Evolutionary conservation across 2,329 filamentous ascomycete genomes (phyloP).

Genomic region (Colletotrichum liriopes): DNA sequence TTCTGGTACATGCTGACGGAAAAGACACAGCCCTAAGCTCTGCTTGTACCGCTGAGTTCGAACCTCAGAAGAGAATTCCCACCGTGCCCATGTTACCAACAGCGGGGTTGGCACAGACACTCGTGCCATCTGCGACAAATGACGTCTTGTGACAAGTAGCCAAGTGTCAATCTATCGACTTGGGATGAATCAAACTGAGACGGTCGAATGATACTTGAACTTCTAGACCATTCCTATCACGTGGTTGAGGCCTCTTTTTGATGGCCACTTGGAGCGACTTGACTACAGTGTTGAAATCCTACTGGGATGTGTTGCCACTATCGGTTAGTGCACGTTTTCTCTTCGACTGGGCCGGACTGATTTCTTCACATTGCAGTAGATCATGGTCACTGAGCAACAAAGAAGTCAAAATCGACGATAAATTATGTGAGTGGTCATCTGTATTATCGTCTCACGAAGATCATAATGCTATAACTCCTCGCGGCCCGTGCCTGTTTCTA

Average conservation of each 20-base stretch:
- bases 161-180: constrained; percentile 26
- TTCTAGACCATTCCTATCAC: not conserved
- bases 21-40: not conserved
- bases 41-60: not conserved
- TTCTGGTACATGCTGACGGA: not conserved
- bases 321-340: too few relatives aligned
- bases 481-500: not conserved
- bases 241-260: not conserved
- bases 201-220: not conserved
- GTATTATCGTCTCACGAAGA: not conserved
- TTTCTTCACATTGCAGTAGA: constrained; percentile 10
- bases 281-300: not conserved
- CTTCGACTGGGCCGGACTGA: not conserved
- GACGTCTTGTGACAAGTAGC: constrained; percentile 40
- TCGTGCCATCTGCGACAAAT: constrained; percentile 35
- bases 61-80: not conserved
- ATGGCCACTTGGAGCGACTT: too few relatives aligned
- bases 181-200: constrained; percentile 40
- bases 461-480: not conserved
- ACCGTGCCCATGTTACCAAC: not conserved
- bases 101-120: constrained; percentile 17
- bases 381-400: constrained; percentile 4
- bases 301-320: not conserved
- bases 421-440: too few relatives aligned
- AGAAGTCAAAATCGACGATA: not conserved